phyloP scores from a whole-genome alignment of 495 filamentous ascomycete species.

The Neurospora sp. region DNA sequence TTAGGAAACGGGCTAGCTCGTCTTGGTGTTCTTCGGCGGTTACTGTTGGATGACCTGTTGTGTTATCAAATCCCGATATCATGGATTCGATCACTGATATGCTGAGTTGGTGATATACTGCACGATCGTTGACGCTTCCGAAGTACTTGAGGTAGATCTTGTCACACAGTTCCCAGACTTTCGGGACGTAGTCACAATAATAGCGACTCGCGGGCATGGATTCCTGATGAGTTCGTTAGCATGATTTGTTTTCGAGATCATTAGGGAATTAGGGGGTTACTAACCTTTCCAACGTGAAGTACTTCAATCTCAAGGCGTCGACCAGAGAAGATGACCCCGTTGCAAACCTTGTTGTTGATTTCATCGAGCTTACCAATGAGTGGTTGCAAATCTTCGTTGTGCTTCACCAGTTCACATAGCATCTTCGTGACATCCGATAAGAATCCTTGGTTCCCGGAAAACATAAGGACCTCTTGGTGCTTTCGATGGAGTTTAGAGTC shows the following conservation, averaged over 20 bases:
- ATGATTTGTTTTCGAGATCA: too few relatives aligned
- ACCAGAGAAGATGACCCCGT: constrained; percentile 23
- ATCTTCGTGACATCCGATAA: constrained; percentile 18
- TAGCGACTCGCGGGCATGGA: constrained; percentile 19
- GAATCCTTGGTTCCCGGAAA: constrained; percentile 17
- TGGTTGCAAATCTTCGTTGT: constrained; percentile 12
- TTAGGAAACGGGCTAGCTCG: constrained; percentile 17
- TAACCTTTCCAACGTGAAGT: constrained; percentile 34
- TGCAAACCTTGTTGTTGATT: constrained; percentile 19
- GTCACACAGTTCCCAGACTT: constrained; percentile 26
- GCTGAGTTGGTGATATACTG: constrained; percentile 27
- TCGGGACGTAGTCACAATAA: constrained; percentile 24
- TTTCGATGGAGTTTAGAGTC: constrained; percentile 24
- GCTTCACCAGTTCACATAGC: constrained; percentile 16
- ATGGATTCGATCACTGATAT: constrained; percentile 27
- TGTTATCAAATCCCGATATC: constrained; percentile 15
- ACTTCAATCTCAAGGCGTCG: constrained; percentile 36
- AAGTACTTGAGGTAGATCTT: constrained; percentile 22
- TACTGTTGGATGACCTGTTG: neutral
- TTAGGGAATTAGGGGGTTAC: neutral
- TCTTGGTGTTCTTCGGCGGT: constrained; percentile 5
- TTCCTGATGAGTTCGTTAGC: constrained; percentile 19
- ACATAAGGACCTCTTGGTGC: constrained; percentile 19
- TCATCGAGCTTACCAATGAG: constrained; percentile 17
- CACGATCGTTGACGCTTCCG: constrained; percentile 17